Conservation (phyloP, 305 asterid species). For the Fraxinus angustifolia region DNA sequence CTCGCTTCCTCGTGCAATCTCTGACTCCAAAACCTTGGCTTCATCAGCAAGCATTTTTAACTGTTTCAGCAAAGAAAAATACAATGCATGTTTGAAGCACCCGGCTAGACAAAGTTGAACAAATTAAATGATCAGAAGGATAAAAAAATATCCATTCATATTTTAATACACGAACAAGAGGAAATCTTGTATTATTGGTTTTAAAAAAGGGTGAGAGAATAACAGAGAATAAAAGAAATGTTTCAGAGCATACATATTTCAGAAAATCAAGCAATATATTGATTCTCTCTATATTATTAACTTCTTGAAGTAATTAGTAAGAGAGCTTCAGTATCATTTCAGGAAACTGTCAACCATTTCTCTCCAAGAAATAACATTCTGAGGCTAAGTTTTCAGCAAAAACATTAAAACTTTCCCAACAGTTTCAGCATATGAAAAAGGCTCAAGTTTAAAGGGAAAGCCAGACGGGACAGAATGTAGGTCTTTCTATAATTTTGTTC, state of each 20-base stretch:
- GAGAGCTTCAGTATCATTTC: background rate
- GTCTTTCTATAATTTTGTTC: background rate
- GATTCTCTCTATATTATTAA: background rate
- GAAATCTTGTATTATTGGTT: background rate
- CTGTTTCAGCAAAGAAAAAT: conserved; percentile 42
- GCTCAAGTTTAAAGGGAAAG: background rate
- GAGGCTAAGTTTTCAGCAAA: background rate
- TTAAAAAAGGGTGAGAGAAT: background rate
- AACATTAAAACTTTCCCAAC: background rate
- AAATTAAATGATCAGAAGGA: background rate
- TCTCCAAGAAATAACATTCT: background rate
- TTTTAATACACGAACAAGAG: background rate
- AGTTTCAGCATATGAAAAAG: background rate
- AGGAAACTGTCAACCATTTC: background rate
- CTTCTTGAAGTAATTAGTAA: background rate
- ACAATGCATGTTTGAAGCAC: background rate
- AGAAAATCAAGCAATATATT: background rate
- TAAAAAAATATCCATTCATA: background rate
- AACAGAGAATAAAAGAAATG: background rate
- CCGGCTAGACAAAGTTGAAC: background rate
- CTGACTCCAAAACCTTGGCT: conserved; percentile 57
- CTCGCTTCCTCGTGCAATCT: conserved; percentile 38
- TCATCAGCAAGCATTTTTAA: conserved; percentile 65
- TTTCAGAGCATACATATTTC: background rate
- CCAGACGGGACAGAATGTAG: background rate